A percentile compares a stretch with the other conserved stretches of the same genome.
phyloP scores from a whole-genome alignment of 441 rosid genomes.

The Arabidopsis lyrata region DNA sequence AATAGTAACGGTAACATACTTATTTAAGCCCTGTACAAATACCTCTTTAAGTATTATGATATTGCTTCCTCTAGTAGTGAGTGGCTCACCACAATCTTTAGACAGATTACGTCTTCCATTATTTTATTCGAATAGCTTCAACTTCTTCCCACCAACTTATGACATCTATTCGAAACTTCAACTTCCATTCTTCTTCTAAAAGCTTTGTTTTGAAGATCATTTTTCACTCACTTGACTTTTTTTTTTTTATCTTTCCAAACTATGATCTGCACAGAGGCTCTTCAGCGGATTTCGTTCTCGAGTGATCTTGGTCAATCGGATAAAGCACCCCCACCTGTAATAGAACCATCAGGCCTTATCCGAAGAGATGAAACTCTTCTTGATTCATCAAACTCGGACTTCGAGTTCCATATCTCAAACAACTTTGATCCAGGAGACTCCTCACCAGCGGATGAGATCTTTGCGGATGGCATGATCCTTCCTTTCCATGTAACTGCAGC shows the following conservation, averaged over 20 bases:
- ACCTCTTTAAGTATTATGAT: background rate
- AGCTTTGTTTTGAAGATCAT: slow-evolving; percentile 16
- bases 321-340: slow-evolving; percentile 29
- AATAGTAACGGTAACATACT: slow-evolving; percentile 15
- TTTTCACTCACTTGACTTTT: slow-evolving; percentile 30
- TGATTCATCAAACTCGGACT: slow-evolving; percentile 54
- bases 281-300: slow-evolving; percentile 71
- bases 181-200: slow-evolving; percentile 25
- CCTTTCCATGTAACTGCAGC: slow-evolving; percentile 38
- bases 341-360: slow-evolving; percentile 28
- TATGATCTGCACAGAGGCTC: slow-evolving; percentile 70
- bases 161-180: slow-evolving; percentile 17
- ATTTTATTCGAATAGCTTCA: slow-evolving; percentile 31
- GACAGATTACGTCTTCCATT: slow-evolving; percentile 36
- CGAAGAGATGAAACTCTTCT: slow-evolving; percentile 55
- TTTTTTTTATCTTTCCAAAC: background rate
- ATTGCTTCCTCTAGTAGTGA: slow-evolving; percentile 24
- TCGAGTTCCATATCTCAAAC: slow-evolving; percentile 67
- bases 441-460: slow-evolving; percentile 79
- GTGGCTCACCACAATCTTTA: slow-evolving; percentile 45
- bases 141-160: slow-evolving; percentile 39
- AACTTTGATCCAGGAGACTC: slow-evolving; percentile 48
- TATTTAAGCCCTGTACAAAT: slow-evolving; percentile 6
- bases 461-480: slow-evolving; percentile 74
- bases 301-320: slow-evolving; percentile 57